phyloP scores from a whole-genome alignment of 371 early-diverging fungal genomes.

The Ordospora pajunii region DNA sequence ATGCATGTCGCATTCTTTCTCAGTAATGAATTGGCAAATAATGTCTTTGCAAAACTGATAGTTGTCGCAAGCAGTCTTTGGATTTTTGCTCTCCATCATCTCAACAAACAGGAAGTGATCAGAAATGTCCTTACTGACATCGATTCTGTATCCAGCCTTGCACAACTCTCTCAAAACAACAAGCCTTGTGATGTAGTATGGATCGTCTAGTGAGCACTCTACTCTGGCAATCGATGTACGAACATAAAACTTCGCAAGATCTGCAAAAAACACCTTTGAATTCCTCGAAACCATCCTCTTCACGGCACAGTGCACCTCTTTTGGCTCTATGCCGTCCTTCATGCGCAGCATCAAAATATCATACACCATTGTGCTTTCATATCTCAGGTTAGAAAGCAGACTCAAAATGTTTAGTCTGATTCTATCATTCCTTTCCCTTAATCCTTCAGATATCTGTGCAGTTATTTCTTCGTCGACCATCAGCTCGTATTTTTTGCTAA shows the following conservation, averaged over 20 bases:
- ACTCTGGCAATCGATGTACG: neutral
- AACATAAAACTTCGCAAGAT: neutral
- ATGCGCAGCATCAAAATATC: neutral
- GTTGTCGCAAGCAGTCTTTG: neutral
- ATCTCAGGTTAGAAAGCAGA: neutral
- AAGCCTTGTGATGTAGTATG: neutral
- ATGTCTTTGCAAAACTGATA: neutral
- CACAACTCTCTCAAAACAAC: neutral
- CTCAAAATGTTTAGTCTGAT: neutral
- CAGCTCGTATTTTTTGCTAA: neutral
- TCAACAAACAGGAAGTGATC: slow-evolving; percentile 6
- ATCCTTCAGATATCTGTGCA: neutral
- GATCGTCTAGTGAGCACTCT: neutral
- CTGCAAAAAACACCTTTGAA: neutral
- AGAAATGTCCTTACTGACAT: neutral
- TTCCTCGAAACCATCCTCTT: neutral
- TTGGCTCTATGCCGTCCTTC: neutral
- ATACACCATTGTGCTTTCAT: neutral
- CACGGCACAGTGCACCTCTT: neutral
- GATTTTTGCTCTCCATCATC: neutral
- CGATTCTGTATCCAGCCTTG: neutral
- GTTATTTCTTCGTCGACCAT: neutral
- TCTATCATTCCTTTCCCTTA: neutral
- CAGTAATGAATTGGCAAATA: neutral
- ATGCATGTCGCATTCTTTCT: neutral